These are phyloP conservation scores for Canavalia ensiformis DNA, from an alignment of 306 rosid species.

Conservation along the genomic window DNA sequence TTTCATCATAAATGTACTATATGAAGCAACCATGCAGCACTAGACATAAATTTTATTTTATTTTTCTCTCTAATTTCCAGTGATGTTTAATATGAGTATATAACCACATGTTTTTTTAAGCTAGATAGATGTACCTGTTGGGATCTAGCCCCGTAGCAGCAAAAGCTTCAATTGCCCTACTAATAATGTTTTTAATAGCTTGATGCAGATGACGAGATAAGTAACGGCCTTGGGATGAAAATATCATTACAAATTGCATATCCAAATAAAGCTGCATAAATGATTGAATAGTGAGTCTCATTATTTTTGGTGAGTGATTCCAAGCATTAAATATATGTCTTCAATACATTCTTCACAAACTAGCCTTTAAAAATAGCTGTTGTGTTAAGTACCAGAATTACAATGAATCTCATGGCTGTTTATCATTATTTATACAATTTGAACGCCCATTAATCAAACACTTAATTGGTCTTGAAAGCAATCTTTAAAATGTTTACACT, in stretches of 20 bases:
- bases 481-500: background rate
- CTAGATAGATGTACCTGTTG: slow-evolving; percentile 64
- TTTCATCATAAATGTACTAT: slow-evolving; percentile 16
- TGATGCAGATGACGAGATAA: slow-evolving; percentile 85
- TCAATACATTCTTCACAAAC: background rate
- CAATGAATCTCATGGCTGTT: background rate
- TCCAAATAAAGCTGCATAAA: slow-evolving; percentile 84
- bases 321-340: slow-evolving; percentile 17
- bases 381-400: background rate
- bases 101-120: background rate
- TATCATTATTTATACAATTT: slow-evolving; percentile 5
- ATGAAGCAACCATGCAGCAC: background rate
- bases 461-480: background rate
- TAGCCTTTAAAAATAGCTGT: background rate
- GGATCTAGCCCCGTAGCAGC: slow-evolving; percentile 89
- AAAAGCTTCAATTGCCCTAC: slow-evolving; percentile 78
- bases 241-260: slow-evolving; percentile 93
- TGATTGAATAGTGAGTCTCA: slow-evolving; percentile 8
- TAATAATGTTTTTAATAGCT: slow-evolving; percentile 78
- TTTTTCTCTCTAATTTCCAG: background rate
- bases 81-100: slow-evolving; percentile 14
- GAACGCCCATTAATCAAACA: background rate
- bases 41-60: background rate
- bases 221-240: slow-evolving; percentile 90
- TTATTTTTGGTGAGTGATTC: slow-evolving; percentile 12